phyloP scores from a whole-genome alignment of 805 yeast genomes.

The Candida koratica region DNA sequence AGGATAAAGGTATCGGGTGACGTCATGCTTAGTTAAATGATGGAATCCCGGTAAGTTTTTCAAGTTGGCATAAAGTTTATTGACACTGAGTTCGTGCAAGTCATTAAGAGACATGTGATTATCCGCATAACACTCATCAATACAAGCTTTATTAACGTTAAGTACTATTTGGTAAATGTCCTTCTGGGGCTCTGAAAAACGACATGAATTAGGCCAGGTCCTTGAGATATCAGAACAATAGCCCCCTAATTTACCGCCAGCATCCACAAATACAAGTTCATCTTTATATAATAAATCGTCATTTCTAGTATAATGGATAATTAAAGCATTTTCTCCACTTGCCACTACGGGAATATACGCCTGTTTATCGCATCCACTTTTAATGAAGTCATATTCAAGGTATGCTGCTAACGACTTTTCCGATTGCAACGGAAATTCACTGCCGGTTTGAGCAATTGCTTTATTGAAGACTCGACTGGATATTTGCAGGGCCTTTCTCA shows the following conservation, averaged over 20 bases:
- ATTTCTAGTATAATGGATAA: slow-evolving; percentile 91
- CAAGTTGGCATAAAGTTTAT: slow-evolving; percentile 57
- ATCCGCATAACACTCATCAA: slow-evolving; percentile 58
- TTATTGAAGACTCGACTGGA: slow-evolving; percentile 81
- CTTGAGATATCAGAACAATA: slow-evolving; percentile 95
- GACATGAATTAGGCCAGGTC: slow-evolving; percentile 87
- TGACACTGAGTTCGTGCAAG: slow-evolving; percentile 67
- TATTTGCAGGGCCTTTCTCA: slow-evolving; percentile 79
- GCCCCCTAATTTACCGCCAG: slow-evolving; percentile 91
- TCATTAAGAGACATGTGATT: slow-evolving; percentile 60
- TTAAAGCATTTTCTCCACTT: slow-evolving; percentile 82
- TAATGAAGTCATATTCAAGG: slow-evolving; percentile 75
- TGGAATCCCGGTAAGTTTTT: slow-evolving; percentile 65
- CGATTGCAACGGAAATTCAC: slow-evolving; percentile 45
- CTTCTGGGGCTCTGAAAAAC: slow-evolving; percentile 70
- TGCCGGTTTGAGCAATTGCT: slow-evolving; percentile 62
- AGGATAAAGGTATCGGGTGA: slow-evolving; percentile 62
- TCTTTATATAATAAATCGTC: slow-evolving; percentile 74
- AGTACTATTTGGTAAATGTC: slow-evolving; percentile 88
- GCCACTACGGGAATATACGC: slow-evolving; percentile 98
- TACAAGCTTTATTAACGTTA: slow-evolving; percentile 75
- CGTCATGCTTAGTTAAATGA: slow-evolving; percentile 47
- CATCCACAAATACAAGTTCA: slow-evolving; percentile 89
- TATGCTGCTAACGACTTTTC: slow-evolving; percentile 79
- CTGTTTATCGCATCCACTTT: slow-evolving; percentile 83